Evolutionary conservation across 495 filamentous ascomycete genomes (phyloP).

Genomic region (Articulospora tetracladia): DNA sequence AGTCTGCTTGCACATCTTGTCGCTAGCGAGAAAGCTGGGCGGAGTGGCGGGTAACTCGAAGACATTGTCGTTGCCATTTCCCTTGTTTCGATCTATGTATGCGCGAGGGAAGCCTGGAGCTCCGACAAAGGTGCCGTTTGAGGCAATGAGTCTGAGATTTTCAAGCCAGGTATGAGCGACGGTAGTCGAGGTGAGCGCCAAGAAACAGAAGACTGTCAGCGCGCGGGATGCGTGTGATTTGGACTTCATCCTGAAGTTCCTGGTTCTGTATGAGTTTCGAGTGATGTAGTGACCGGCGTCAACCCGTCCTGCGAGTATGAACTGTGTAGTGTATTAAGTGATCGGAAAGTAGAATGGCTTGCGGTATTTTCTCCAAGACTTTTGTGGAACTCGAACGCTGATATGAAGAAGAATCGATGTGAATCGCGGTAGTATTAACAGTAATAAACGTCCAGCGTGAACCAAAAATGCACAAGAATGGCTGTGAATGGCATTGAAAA

Average conservation of each 20-base stretch:
- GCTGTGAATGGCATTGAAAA: neutral
- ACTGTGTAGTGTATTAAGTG: neutral
- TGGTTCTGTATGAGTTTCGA: neutral
- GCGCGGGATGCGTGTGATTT: neutral
- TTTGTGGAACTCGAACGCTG: neutral
- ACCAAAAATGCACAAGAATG: constrained; percentile 8
- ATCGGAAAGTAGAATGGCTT: neutral
- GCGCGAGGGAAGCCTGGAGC: constrained; percentile 63
- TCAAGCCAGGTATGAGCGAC: constrained; percentile 61
- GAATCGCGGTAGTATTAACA: constrained; percentile 9
- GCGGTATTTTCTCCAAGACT: neutral
- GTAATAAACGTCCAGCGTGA: constrained; percentile 21
- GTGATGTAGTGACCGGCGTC: neutral
- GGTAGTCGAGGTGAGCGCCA: constrained; percentile 1
- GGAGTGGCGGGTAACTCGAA: constrained; percentile 8
- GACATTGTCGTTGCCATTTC: neutral
- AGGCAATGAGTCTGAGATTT: constrained; percentile 59
- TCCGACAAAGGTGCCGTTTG: constrained; percentile 72
- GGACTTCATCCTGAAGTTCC: constrained; percentile 8
- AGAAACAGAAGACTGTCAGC: constrained; percentile 1
- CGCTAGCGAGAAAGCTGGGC: constrained; percentile 21
- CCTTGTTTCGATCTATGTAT: constrained; percentile 44
- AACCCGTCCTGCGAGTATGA: constrained; percentile 12
- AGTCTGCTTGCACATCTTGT: constrained; percentile 55
- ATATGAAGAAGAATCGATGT: neutral